A percentile compares a stretch with the other conserved stretches of the same genome.
These are phyloP conservation scores for Helotiales sp. DNA, from an alignment of 2,329 filamentous ascomycete species.

Conservation along the genomic window DNA sequence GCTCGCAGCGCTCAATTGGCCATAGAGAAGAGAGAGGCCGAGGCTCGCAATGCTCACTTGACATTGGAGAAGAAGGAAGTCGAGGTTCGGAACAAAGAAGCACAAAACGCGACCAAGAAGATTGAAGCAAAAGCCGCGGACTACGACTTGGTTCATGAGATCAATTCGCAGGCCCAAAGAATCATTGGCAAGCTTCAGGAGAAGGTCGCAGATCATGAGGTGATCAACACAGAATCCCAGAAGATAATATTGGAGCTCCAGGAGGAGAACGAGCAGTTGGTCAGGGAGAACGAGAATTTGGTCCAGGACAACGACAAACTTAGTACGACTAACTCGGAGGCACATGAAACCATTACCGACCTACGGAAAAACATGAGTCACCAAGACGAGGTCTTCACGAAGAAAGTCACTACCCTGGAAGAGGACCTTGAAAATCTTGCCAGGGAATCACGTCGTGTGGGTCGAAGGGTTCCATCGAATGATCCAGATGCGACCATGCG, in stretches of 20 bases:
- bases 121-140: not conserved
- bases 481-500: no score
- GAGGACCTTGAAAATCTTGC: not conserved
- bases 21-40: constrained; percentile 8
- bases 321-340: constrained; percentile 1
- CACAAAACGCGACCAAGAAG: not conserved
- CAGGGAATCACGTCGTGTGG: not conserved
- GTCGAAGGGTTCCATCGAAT: not conserved
- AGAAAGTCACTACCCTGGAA: constrained; percentile 1
- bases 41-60: not conserved
- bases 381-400: not conserved
- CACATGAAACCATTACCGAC: not conserved
- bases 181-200: not conserved
- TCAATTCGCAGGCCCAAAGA: not conserved
- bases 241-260: not conserved
- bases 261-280: not conserved
- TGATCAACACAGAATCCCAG: not conserved
- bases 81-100: not conserved
- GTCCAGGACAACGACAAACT: not conserved
- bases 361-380: not conserved
- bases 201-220: not conserved
- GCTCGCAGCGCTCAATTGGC: not conserved
- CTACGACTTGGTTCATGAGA: not conserved
- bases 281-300: not conserved
- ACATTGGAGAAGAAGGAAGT: not conserved